Evolutionary conservation across 305 asterid species (phyloP), one percentile per base, ranked within the genome.

Genomic region (Andrographis paniculata): DNA sequence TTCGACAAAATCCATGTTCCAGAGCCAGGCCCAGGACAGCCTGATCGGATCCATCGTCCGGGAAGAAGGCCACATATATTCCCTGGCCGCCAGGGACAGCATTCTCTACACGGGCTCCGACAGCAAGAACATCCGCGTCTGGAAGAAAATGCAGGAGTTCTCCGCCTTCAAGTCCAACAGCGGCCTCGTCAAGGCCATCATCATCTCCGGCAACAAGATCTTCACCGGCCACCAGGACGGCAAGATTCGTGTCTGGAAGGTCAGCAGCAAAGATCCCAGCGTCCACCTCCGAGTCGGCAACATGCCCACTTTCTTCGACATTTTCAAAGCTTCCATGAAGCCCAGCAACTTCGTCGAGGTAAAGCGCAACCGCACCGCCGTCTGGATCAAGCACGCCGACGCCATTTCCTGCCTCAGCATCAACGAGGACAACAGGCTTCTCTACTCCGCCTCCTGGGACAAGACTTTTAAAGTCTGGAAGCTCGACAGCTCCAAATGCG

Each of bases 201-300:
- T 73, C 14, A 61, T 69, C 13, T 56, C 63, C 16, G 66, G 73
- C 10, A 66, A 69, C 23, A 60, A 57, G 56, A 65, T 69, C 17
- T 73, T 69, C 54, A 73, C 80, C 0, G 80, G 74, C 5, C 80
- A 73, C 27, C 80, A 73, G 40, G 80, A 73, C 42, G 74, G 77
- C 4, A 73, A 69, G 49, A 59, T 73, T 36, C 71, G 80, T 17
- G 77, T 73, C 10, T 73, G 80, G 80, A 69, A 70, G 33, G 46
- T 57, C 20, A 63, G 46, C 13, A 22, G 48, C 16, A 63, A 63
- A 53, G 50, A 65, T 42, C 68, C 66, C 0, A 61, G 66, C 40
- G 28, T 40, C 5, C 70, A 69, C 41, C 62, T 59, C 46, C 70
- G 73, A 9, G 45, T 53, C 6, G 80, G 80, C 23, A 73, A 76